These are phyloP conservation scores for Erysimum cheiranthoides DNA, from an alignment of 345 rosid species.

Conservation along the genomic window DNA sequence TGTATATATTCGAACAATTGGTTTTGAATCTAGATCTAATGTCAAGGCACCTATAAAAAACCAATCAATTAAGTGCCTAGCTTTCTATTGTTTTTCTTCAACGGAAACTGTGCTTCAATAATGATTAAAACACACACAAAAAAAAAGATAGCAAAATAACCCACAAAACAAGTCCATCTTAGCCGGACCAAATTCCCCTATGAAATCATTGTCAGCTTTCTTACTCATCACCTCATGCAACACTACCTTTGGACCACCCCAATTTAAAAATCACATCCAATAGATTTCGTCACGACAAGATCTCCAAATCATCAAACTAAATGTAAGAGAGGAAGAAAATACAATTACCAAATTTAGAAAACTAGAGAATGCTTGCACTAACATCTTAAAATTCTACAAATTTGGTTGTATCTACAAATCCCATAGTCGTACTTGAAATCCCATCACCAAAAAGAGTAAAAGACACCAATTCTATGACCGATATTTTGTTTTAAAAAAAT, in stretches of 20 bases:
- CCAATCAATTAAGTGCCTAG: not conserved
- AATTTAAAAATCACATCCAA: slow-evolving; percentile 11
- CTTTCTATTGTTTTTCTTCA: not conserved
- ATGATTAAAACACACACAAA: not conserved
- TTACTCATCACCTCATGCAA: slow-evolving; percentile 38
- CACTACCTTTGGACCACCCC: slow-evolving; percentile 41
- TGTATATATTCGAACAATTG: not conserved
- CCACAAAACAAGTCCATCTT: slow-evolving; percentile 9
- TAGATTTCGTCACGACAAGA: slow-evolving; percentile 11
- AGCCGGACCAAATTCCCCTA: slow-evolving; percentile 25
- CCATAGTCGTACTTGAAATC: not conserved
- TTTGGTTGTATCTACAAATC: not conserved
- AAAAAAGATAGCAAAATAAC: not conserved
- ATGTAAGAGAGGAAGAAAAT: not conserved
- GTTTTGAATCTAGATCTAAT: slow-evolving; percentile 38
- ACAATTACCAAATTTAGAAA: slow-evolving; percentile 3
- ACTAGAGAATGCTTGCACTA: not conserved
- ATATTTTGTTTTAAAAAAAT: too few relatives aligned
- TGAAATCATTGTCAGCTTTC: slow-evolving; percentile 24
- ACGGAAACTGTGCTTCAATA: not conserved
- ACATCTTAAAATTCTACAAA: not conserved
- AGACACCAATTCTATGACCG: not conserved
- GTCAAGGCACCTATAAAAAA: slow-evolving; percentile 1
- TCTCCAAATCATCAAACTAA: slow-evolving; percentile 1
- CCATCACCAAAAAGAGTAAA: not conserved